Base-by-base conservation (phyloP, 768 basidiomycete species). In the Fomitopsis serialis region DNA sequence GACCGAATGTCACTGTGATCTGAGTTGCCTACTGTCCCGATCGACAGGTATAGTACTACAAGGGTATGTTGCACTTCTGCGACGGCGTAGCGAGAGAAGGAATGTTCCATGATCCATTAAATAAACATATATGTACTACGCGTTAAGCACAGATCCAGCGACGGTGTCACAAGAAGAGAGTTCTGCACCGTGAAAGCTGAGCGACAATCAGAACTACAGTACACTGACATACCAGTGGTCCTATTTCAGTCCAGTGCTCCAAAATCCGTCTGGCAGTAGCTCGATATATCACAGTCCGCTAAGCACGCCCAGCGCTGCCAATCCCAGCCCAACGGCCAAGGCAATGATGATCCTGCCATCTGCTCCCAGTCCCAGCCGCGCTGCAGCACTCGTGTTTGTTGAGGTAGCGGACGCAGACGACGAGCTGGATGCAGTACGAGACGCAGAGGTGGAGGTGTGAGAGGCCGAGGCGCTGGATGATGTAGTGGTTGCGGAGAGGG, bases 391-490 rank as follows among this genome's bases (percentile, higher is more conserved):
- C n/a, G 25, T 48, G 29, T 17, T 48, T 4, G 48, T n/a, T 3
- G 29, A 15, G 6, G 48, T n/a, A 12, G 46, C 10, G 9, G 50
- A 29, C 3, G 48, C 35, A 4, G 50, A 51, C 6, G 27, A 25
- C 42, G 37, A 44, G 25, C 23, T 43, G 40, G 40, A 42, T 51
- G 55, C 55, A 56, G 52, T 25, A 13, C n/a, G 17, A 23, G 50
- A 32, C 12, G 24, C 19, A 13, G 22, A 23, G 11, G 34, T 46
- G 29, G 44, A 40, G 8, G 45, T 4, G 17, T 17, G 36, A 7
- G 50, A 44, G n/a, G 57, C 42, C 48, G 60, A 56, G 48, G 60
- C 54, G 57, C 54, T 55, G 46, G 32, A 54, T 19, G 55, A 15
- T 6, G 43, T 22, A 29, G 29, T 22, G 21, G 50, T 42, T 13